Evolutionary conservation across 2,329 filamentous ascomycete species (phyloP), one percentile per base, ranked within the genome.

Genomic region (Nemania diffusa): DNA sequence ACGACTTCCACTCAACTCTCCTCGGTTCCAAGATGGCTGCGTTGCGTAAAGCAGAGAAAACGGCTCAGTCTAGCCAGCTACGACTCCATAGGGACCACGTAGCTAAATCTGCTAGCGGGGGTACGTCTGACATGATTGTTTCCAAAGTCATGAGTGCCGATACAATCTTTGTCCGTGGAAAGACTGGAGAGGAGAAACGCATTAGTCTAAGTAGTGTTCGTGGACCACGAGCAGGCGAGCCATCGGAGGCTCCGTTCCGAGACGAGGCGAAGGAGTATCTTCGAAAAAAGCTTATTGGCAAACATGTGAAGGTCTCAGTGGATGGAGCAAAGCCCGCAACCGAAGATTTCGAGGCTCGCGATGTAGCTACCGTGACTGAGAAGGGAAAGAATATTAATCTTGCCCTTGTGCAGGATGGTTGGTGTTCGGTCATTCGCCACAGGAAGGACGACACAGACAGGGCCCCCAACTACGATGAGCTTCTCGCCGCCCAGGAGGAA

Each of bases 191-290:
- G 4, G 96, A 99, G 83, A 97, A 94, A 85, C 90, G 94, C 75
- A 90, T 98, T 79, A 97, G 91, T 79, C 84, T 99, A 66, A 97
- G 93, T 84, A 98, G 95, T 78, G 88, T 98, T 67, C 91, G 96
- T 69, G 95, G 96, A 64, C 96, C 96, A n/a, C 94, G 97, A 77
- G 88, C 92, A 2, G 91, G 90, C 55, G 95, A 98, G 78, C 88
- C 92, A 22, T 91, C 93, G 64, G 95, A 98, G 80, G 87, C 92
- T 46, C 93, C 94, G 0, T 99, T 95, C 84, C 88, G 90, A 72
- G 92, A 96, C 13, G 95, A 97, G 77, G 95, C 96, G 34, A 99
- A 99, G 84, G 96, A 99, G 78, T 98, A 95, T 78, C 80, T 98
- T 71, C 90, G 96, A 62, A 97, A 97, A 85, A 93, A 91, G 79